Evolutionary conservation across 345 rosid species (phyloP).

Genomic region (Erucastrum elatum): DNA sequence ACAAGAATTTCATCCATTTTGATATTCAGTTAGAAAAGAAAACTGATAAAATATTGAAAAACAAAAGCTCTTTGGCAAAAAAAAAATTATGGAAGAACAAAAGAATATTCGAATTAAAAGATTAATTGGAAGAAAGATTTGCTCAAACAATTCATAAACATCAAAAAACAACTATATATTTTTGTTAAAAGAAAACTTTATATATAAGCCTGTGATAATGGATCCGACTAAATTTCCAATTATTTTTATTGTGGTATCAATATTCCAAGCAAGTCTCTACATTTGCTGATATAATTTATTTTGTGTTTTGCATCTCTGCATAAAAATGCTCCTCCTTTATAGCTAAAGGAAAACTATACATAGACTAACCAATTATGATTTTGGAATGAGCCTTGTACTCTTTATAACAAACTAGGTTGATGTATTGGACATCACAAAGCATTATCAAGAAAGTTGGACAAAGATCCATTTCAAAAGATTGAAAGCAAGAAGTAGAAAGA

Average conservation of each 20-base stretch:
- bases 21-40: background rate
- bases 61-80: too few relatives aligned
- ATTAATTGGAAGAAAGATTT: background rate
- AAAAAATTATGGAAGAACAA: background rate
- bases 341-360: background rate
- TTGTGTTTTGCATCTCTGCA: background rate
- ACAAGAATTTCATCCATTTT: background rate
- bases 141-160: background rate
- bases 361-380: background rate
- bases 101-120: background rate
- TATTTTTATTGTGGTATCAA: background rate
- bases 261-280: background rate
- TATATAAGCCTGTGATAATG: background rate
- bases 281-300: background rate
- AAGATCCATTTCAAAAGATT: background rate
- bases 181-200: too few relatives aligned
- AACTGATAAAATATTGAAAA: background rate
- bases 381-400: background rate
- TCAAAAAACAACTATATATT: background rate
- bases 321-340: background rate
- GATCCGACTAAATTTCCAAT: background rate
- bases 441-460: background rate
- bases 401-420: background rate
- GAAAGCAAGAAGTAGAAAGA: background rate
- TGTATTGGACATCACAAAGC: background rate